phyloP scores from a whole-genome alignment of 1,139 yeast genomes.

The Saccharomyces hybrid region DNA sequence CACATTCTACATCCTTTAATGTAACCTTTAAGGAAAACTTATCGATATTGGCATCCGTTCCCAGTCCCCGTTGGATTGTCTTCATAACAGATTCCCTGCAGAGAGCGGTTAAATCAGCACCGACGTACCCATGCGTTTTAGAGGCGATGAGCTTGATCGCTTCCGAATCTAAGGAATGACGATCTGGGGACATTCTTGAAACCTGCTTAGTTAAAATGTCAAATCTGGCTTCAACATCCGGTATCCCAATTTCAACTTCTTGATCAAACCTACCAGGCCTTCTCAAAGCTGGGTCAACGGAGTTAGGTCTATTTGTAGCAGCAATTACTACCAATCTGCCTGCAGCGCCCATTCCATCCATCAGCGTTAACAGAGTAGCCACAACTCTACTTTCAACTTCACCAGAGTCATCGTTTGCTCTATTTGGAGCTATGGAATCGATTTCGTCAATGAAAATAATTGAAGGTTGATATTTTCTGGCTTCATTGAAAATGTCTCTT shows the following conservation, averaged over 20 bases:
- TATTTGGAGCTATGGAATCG: conserved; percentile 80
- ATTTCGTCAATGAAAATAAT: conserved; percentile 86
- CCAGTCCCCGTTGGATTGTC: conserved; percentile 59
- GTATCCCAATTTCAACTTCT: conserved; percentile 73
- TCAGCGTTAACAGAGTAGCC: conserved; percentile 75
- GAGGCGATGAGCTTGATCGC: conserved; percentile 56
- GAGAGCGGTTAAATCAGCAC: conserved; percentile 84
- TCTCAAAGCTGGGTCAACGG: conserved; percentile 78
- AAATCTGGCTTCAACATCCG: conserved; percentile 58
- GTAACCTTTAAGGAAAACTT: conserved; percentile 36
- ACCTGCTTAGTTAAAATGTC: conserved; percentile 62
- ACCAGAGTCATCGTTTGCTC: conserved; percentile 78
- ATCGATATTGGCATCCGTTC: conserved; percentile 25
- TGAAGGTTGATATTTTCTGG: conserved; percentile 75
- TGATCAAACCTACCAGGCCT: conserved; percentile 93
- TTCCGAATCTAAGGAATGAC: conserved; percentile 46
- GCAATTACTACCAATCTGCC: conserved; percentile 72
- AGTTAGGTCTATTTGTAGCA: conserved; percentile 75
- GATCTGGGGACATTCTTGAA: conserved; percentile 46
- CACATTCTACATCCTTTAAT: conserved; percentile 52
- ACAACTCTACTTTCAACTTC: conserved; percentile 87
- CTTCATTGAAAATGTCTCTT: conserved; percentile 77
- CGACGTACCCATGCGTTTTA: conserved; percentile 69
- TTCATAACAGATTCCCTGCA: conserved; percentile 85
- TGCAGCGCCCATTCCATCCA: conserved; percentile 79